Base-by-base conservation (phyloP, 2,329 filamentous ascomycete species). In the Penicillium sclerotigenum region DNA sequence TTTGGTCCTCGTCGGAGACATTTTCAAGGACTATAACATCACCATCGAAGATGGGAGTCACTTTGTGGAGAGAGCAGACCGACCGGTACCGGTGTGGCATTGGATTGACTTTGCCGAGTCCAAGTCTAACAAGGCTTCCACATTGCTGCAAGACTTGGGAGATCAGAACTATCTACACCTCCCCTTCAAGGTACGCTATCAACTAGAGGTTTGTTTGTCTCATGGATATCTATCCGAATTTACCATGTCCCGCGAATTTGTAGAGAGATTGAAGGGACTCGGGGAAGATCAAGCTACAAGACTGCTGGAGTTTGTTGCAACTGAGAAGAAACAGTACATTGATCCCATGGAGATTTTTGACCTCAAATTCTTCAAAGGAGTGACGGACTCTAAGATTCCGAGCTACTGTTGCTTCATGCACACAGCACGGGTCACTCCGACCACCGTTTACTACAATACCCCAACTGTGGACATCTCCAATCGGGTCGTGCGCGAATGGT, bases 191-290 rank as follows among this genome's bases (percentile, higher is more conserved):
- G 83, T 96, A 1, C 83, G 90, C 16, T 99, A 97, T 68, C 91
- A 96, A 70, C 82, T 99, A 0, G 93, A 99, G 71, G 92, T 91
- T 0, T 97, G 93, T 69, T 81, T 97, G n/a, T 96, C 92, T 0
- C 84, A 88, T 28, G 86, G 87, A 0, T 79, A 85, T 24, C 75
- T 99, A 13, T 87, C 87, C 51, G 93, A 97, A 70, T 84, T 90
- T 68, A 88, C 83, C 45, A 81, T 97, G 42, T 81, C 78, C 1
- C 70, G 73, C 1, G 80, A 84, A 3, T 97, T 97, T 61, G 74
- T 96, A 2, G 69, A 79, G 28, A 80, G 75, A 40, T 79, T 97
- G 4, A 70, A 76, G 2, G 65, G 75, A 0, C 75, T 88, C 18
- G 77, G 81, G 1, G 68, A 74, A 51, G 63, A 55, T 1, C 80